Conservation (phyloP, 2,329 filamentous ascomycete genomes). For the Pseudomassariella vexata region DNA sequence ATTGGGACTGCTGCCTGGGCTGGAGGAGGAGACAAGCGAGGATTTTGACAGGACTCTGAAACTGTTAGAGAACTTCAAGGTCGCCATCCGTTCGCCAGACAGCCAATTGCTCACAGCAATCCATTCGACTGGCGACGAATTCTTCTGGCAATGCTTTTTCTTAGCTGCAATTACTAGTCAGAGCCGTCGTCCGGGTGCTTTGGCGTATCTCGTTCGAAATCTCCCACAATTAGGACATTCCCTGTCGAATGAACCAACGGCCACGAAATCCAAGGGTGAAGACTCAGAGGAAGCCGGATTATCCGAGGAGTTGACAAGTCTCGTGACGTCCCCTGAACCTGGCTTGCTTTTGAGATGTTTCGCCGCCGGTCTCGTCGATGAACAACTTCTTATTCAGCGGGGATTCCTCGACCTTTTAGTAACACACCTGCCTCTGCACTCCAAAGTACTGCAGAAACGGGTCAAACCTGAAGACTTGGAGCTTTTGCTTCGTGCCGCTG, state of each 20-base stretch:
- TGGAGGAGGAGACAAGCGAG: conserved; percentile 95
- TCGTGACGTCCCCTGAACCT: conserved; percentile 84
- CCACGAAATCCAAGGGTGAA: conserved; percentile 22
- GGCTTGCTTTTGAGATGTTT: conserved; percentile 88
- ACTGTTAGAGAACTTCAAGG: conserved; percentile 73
- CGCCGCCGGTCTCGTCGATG: conserved; percentile 79
- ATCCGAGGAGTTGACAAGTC: conserved; percentile 49
- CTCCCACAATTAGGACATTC: conserved; percentile 64
- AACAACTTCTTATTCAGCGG: conserved; percentile 85
- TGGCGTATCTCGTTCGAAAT: conserved; percentile 77
- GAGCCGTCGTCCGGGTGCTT: conserved; percentile 74
- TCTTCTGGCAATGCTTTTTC: conserved; percentile 98
- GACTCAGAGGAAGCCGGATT: conserved; percentile 34
- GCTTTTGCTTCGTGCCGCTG: conserved; percentile 73
- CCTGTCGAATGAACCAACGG: conserved; percentile 24
- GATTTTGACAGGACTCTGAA: conserved; percentile 87
- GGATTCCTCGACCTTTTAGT: conserved; percentile 92
- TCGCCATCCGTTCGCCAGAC: conserved; percentile 51
- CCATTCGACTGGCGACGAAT: conserved; percentile 66
- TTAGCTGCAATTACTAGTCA: conserved; percentile 86
- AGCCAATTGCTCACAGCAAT: conserved; percentile 44
- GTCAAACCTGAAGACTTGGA: conserved; percentile 74
- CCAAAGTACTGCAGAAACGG: conserved; percentile 68
- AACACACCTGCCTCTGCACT: conserved; percentile 80
- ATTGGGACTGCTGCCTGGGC: conserved; percentile 78